Evolutionary conservation across 2,329 filamentous ascomycete genomes (phyloP).

Genomic region (Chaetomiaceae sp.): DNA sequence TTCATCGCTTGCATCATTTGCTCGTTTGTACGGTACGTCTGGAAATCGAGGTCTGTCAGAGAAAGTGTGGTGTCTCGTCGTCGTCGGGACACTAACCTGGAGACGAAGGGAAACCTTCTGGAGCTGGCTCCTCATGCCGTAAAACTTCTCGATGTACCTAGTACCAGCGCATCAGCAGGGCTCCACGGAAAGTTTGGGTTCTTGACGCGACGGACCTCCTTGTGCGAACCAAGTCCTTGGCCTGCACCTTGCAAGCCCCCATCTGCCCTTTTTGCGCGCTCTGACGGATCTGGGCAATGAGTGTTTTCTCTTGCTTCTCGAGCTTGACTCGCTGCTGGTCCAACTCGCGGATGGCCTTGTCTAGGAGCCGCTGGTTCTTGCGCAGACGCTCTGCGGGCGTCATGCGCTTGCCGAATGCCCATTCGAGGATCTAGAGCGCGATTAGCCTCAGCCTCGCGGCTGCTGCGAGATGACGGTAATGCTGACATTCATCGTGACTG

Average conservation of each 20-base stretch:
- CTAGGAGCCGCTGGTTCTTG: slow-evolving; percentile 93
- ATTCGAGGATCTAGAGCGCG: slow-evolving; percentile 78
- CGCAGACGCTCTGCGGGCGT: slow-evolving; percentile 88
- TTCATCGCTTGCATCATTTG: slow-evolving; percentile 99
- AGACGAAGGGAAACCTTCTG: slow-evolving; percentile 94
- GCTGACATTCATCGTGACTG: slow-evolving; percentile 53
- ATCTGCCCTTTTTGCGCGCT: slow-evolving; percentile 97
- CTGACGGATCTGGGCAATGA: slow-evolving; percentile 94
- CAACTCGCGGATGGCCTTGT: slow-evolving; percentile 94
- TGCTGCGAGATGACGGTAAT: slow-evolving; percentile 8
- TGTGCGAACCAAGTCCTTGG: slow-evolving; percentile 92
- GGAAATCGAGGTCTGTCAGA: slow-evolving; percentile 5
- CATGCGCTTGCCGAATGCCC: slow-evolving; percentile 99
- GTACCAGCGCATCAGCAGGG: not conserved
- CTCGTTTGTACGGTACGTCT: slow-evolving; percentile 97
- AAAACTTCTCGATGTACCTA: slow-evolving; percentile 97
- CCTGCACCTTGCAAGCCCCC: slow-evolving; percentile 97
- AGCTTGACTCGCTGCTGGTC: slow-evolving; percentile 93
- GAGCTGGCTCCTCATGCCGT: slow-evolving; percentile 93
- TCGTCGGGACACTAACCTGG: slow-evolving; percentile 57
- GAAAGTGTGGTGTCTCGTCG: not conserved
- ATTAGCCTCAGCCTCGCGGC: slow-evolving; percentile 22
- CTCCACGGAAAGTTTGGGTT: not conserved
- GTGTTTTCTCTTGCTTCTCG: slow-evolving; percentile 97
- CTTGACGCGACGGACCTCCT: slow-evolving; percentile 53